Evolutionary conservation across 306 rosid genomes (phyloP).

Genomic region (Pterocarpus macrocarpus): DNA sequence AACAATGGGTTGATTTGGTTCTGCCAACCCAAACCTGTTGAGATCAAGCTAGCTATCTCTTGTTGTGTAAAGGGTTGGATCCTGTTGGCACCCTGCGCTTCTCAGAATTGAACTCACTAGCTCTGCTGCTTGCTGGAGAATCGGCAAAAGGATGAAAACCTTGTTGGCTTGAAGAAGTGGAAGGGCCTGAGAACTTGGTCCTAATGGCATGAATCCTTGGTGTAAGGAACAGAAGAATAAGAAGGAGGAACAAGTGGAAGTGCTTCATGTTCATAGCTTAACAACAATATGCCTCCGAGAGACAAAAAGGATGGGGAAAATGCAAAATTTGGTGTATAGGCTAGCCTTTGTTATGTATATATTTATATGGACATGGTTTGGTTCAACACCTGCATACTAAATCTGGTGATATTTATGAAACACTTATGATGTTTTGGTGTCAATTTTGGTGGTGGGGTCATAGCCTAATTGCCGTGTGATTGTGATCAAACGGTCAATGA

Average conservation of each 20-base stretch:
- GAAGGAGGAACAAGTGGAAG: constrained; percentile 48
- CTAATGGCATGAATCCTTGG: constrained; percentile 54
- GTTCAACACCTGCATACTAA: constrained; percentile 46
- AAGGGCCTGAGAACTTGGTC: constrained; percentile 56
- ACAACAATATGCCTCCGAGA: background rate
- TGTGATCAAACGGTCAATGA: constrained; percentile 49
- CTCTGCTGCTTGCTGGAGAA: constrained; percentile 45
- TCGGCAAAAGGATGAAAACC: constrained; percentile 32
- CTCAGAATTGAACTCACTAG: constrained; percentile 59
- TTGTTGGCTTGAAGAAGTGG: constrained; percentile 47
- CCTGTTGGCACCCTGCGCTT: constrained; percentile 91
- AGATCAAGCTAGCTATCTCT: constrained; percentile 58
- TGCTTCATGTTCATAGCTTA: constrained; percentile 58
- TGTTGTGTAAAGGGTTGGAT: constrained; percentile 97
- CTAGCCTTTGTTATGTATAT: constrained; percentile 28
- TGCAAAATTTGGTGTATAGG: constrained; percentile 40
- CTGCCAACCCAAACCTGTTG: constrained; percentile 34
- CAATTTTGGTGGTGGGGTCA: constrained; percentile 38
- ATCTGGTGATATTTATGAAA: constrained; percentile 52
- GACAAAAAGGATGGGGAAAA: constrained; percentile 1
- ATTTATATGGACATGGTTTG: constrained; percentile 53
- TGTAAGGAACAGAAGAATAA: constrained; percentile 59
- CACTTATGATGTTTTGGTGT: constrained; percentile 25
- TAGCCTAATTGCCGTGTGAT: constrained; percentile 46
- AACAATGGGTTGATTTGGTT: constrained; percentile 6